Evolutionary conservation across 768 basidiomycete species (phyloP).

Genomic region (Sutorius australiensis): DNA sequence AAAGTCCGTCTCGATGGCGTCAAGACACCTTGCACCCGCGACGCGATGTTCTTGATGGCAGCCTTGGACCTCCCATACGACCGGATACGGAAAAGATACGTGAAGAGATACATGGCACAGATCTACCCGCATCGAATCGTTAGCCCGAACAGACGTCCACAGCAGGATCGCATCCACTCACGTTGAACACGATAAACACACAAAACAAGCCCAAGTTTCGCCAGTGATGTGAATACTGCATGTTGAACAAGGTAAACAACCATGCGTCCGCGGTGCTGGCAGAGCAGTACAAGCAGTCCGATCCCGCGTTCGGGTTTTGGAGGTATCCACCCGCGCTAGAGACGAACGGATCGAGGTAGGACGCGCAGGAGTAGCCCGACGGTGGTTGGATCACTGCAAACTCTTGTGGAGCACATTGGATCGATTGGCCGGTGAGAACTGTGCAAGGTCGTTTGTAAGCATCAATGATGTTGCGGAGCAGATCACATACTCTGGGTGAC

Average conservation of each 20-base stretch:
- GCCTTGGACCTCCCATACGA: conserved; percentile 15
- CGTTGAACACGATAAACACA: conserved; percentile 42
- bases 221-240: conserved; percentile 51
- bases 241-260: conserved; percentile 45
- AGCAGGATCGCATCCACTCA: conserved; percentile 21
- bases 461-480: not conserved
- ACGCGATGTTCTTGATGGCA: not conserved
- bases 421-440: conserved; percentile 46
- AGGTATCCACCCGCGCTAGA: conserved; percentile 44
- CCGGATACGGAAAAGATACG: conserved; percentile 55
- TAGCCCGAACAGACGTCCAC: not conserved
- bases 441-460: not conserved
- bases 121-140: conserved; percentile 31
- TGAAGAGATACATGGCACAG: conserved; percentile 44
- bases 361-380: conserved; percentile 42
- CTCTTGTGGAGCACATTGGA: conserved; percentile 61
- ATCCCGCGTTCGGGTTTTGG: conserved; percentile 35
- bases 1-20: not conserved
- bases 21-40: not conserved
- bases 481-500: conserved; percentile 42
- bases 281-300: conserved; percentile 52
- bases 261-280: conserved; percentile 57
- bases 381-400: conserved; percentile 52
- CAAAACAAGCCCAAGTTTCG: conserved; percentile 45
- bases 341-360: conserved; percentile 45